These are phyloP conservation scores for Picochlorum sp. DNA, from an alignment of 139 green algal genomes.

Conservation along the genomic window DNA sequence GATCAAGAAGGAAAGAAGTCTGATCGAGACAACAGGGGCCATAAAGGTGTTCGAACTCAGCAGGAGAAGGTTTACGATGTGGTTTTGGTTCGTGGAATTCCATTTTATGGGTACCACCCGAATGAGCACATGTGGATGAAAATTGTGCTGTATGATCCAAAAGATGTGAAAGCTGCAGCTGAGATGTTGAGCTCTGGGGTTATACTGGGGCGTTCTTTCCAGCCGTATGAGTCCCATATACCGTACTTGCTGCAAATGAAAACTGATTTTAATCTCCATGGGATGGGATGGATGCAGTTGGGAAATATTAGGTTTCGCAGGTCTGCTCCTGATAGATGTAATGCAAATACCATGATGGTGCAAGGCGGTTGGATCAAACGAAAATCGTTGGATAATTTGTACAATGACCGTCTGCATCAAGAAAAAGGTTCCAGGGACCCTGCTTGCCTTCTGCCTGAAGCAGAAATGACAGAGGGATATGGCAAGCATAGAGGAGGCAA, in stretches of 20 bases:
- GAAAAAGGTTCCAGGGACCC: no score
- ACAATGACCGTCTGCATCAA: no score
- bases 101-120: slow-evolving; percentile 84
- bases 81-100: slow-evolving; percentile 58
- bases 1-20: background rate
- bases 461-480: no score
- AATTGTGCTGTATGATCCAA: slow-evolving; percentile 69
- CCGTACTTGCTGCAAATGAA: slow-evolving; percentile 93
- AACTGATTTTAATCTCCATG: slow-evolving; percentile 86
- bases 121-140: slow-evolving; percentile 78
- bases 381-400: no score
- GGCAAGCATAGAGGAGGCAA: no score
- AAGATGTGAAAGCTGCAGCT: slow-evolving; percentile 47
- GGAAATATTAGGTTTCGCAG: slow-evolving; percentile 20
- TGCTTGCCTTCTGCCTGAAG: no score
- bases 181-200: slow-evolving; percentile 56
- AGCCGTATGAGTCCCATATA: slow-evolving; percentile 85
- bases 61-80: slow-evolving; percentile 51
- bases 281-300: slow-evolving; percentile 71
- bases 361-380: no score
- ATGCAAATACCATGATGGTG: no score
- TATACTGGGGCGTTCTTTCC: slow-evolving; percentile 57
- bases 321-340: no score
- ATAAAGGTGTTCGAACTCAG: slow-evolving; percentile 40
- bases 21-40: slow-evolving; percentile 1